A percentile compares a stretch with the other conserved stretches of the same genome.
phyloP scores from a whole-genome alignment of 306 rosid genomes.

The Cucumis sativus region Cucumber_9930_V3 NC_026658.2:24557001-24557500 shows the following conservation, averaged over 20 bases:
- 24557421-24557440: not conserved
- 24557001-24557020: not conserved
- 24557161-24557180: not conserved
- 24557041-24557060: not conserved
- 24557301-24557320: not conserved
- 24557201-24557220: not conserved
- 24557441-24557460: too few species aligned
- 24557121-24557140: not conserved
- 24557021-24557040: not conserved
- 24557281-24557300: not conserved
- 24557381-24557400: not conserved
- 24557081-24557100: not conserved
- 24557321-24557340: too few species aligned
- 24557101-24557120: not conserved
- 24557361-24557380: not conserved
- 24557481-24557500: too few species aligned
- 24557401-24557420: not conserved
- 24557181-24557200: constrained; percentile 2
- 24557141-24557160: not conserved
- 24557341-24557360: not conserved
- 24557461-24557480: too few species aligned
- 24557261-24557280: constrained; percentile 7
- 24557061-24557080: not conserved
- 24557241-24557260: not conserved
- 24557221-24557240: not conserved